Evolutionary conservation across 768 basidiomycete genomes (phyloP), one percentile per base, ranked within the genome.

Genomic region (Cystobasidium ongulense): DNA sequence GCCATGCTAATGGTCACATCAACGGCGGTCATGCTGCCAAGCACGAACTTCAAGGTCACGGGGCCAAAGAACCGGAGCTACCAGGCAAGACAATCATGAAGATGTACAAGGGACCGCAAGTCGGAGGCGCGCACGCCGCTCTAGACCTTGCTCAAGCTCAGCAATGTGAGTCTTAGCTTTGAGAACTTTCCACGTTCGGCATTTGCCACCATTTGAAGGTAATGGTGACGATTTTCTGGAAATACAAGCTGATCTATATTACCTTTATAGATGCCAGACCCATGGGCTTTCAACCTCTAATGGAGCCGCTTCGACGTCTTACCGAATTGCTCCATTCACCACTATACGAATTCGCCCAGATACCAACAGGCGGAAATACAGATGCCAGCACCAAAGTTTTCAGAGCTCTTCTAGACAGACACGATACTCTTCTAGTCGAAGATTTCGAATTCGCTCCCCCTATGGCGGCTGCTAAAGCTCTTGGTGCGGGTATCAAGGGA

Each of bases 351-450:
- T 71, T 54, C 53, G 52, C 33, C 36, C 68, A 71, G 38, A 35
- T 71, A 1, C 68, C 68, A 7, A 71, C 68, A 23, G 53, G 67
- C 13, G 66, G 43, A 21, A 80, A 61, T 13, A 82, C 82, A 10
- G 82, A 80, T 75, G 85, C 82, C 7, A 85, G 89, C 88, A 77
- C 79, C 73, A 88, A 88, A 76, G 82, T 84, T 25, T 83, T 86
- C 13, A 78, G 79, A 27, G 86, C 88, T 21, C 81, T 94, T 11
- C 86, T 86, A 78, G 88, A 91, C 76, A 85, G 85, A 1, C 87
- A 88, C 10, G 83, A 84, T 74, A 79, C 80, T 3, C 75, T 84
- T 17, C 72, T 84, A 21, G 81, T 82, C n/a, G 83, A 84, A 73
- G 90, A 90, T 78, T 92, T 88, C 87, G 68, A 71, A 54, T 71